Evolutionary conservation across 2,329 filamentous ascomycete species (phyloP), one percentile per base, ranked within the genome.

Genomic region (Cercospora beticola): DNA sequence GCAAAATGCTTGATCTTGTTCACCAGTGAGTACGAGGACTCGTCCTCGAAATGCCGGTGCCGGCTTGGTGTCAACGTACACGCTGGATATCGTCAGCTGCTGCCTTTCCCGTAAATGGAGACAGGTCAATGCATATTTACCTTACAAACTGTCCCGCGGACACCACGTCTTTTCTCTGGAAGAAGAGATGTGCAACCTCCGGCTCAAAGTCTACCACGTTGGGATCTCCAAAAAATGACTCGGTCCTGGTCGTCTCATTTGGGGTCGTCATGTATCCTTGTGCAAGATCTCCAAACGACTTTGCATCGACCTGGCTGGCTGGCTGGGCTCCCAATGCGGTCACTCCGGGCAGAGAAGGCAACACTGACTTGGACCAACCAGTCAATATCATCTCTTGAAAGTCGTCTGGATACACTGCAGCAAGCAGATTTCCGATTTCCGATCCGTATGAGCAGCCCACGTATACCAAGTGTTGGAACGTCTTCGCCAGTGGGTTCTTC

Each of bases 1-100:
- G 26, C 71, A 72, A 59, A 70, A 71, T 12, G 71, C 65, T 57
- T 72, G 67, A 43, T 72, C 69, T 43, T 71, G 36, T 21, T 71
- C 71, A 10, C 71, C 69, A 18, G 65, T 68, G 9, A 72, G 31
- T 5, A 70, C 62, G 31, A 72, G 52, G 14, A 72, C 67, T 40
- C 69, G 57, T 7, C 71, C 67, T 12, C 18, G 67, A 26, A 66
- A 71, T 21, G 26, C 33, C 3, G 64, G 60, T 12, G 67, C 69
- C 2, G 36, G 18, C 4, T 64, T 57, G 18, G 62, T 67, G 43
- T 59, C 58, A 40, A 64, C 49, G 36, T 72, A 71, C 2, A 64
- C 57, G 62, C 66, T 56, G 43, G 8, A 21, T 23, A 6, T n/a
- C 16, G 43, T 63, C 61, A 63, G 16, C 28, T 33, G 40, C 23